Evolutionary conservation across 768 basidiomycete genomes (phyloP).

Genomic region (Boletus insuetus): DNA sequence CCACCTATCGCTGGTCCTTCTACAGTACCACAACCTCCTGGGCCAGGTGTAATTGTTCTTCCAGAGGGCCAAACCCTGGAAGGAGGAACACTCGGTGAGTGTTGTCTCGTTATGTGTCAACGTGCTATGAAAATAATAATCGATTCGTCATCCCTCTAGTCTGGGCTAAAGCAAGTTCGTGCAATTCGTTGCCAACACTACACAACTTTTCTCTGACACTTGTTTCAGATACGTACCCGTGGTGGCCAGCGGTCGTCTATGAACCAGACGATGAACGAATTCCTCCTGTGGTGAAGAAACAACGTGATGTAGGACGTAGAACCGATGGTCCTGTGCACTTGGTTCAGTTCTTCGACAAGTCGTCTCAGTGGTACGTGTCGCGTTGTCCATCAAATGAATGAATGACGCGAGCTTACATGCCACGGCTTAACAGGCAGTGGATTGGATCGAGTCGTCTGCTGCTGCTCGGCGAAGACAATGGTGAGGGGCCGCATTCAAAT

Average conservation of each 20-base stretch:
- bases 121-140: neutral
- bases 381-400: neutral
- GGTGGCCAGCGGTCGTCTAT: slow-evolving; percentile 83
- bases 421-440: slow-evolving; percentile 52
- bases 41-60: slow-evolving; percentile 34
- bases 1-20: slow-evolving; percentile 11
- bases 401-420: neutral
- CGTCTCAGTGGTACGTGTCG: slow-evolving; percentile 54
- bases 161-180: slow-evolving; percentile 78
- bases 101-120: neutral
- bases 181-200: neutral
- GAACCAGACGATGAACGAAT: slow-evolving; percentile 57
- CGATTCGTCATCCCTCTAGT: slow-evolving; percentile 41
- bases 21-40: slow-evolving; percentile 10
- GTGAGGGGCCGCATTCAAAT: slow-evolving; percentile 41
- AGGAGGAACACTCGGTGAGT: slow-evolving; percentile 65
- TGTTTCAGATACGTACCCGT: slow-evolving; percentile 68
- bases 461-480: slow-evolving; percentile 63
- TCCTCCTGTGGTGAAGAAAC: slow-evolving; percentile 39
- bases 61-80: slow-evolving; percentile 39
- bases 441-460: slow-evolving; percentile 54
- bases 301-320: slow-evolving; percentile 28
- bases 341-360: slow-evolving; percentile 78
- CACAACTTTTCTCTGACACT: slow-evolving; percentile 4
- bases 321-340: slow-evolving; percentile 52